Evolutionary conservation across 176 grass and related monocot genomes (phyloP).

Genomic region (Pontederia paniculata): DNA sequence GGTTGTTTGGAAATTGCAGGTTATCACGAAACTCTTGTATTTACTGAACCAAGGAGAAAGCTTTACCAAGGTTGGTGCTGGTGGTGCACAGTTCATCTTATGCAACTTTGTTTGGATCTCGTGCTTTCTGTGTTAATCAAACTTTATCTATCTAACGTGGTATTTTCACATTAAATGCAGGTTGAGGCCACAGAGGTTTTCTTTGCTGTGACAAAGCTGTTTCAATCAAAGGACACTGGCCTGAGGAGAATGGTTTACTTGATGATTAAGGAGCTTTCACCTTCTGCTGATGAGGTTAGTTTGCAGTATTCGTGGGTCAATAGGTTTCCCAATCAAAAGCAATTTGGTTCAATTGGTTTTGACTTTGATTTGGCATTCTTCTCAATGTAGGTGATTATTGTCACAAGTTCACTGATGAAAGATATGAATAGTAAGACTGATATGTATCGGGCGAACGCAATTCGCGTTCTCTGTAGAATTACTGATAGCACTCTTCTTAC

Average conservation of each 20-base stretch:
- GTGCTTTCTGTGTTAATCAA: neutral
- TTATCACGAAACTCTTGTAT: slow-evolving; percentile 97
- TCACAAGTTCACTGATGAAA: slow-evolving; percentile 99
- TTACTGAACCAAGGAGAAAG: slow-evolving; percentile 98
- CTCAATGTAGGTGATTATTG: slow-evolving; percentile 77
- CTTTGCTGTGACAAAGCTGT: slow-evolving; percentile 90
- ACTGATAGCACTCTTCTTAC: slow-evolving; percentile 93
- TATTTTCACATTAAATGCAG: slow-evolving; percentile 25
- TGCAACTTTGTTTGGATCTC: neutral
- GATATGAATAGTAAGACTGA: slow-evolving; percentile 99
- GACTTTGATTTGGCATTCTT: slow-evolving; percentile 12
- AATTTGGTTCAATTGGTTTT: neutral
- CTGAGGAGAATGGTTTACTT: slow-evolving; percentile 99
- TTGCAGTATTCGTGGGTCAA: neutral
- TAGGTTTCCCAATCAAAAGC: neutral
- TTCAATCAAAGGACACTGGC: slow-evolving; percentile 89
- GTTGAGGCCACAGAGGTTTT: slow-evolving; percentile 93
- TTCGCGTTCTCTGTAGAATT: slow-evolving; percentile 90
- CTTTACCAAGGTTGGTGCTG: slow-evolving; percentile 69
- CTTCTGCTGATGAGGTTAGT: slow-evolving; percentile 79
- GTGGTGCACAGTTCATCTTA: neutral
- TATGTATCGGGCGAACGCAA: slow-evolving; percentile 96
- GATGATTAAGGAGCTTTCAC: slow-evolving; percentile 98
- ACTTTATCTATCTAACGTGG: slow-evolving; percentile 4
- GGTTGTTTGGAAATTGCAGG: slow-evolving; percentile 28